These are phyloP conservation scores for Hypholoma fasciculare DNA, from an alignment of 768 basidiomycete species.

Conservation along the genomic window DNA sequence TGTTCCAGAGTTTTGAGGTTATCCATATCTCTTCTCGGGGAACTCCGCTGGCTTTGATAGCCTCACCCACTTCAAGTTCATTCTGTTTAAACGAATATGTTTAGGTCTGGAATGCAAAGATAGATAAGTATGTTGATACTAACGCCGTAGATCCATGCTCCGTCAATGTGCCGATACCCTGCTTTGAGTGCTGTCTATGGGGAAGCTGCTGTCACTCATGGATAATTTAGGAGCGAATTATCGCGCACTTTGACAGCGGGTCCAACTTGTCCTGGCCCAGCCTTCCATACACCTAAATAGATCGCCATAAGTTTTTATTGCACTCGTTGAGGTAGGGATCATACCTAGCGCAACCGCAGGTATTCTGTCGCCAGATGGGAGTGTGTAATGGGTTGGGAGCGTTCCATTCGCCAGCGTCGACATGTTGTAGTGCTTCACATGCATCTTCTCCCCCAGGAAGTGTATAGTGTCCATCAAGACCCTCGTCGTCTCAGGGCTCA, in stretches of 20 bases:
- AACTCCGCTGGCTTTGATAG: constrained; percentile 56
- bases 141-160: constrained; percentile 69
- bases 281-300: constrained; percentile 61
- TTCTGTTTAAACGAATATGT: constrained; percentile 34
- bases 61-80: constrained; percentile 68
- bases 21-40: constrained; percentile 67
- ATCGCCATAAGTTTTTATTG: not conserved
- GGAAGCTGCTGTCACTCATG: not conserved
- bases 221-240: not conserved
- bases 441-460: not conserved
- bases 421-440: not conserved
- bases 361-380: constrained; percentile 69
- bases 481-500: not conserved
- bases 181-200: constrained; percentile 53
- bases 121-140: constrained; percentile 15
- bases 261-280: constrained; percentile 59
- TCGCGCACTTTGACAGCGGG: constrained; percentile 56
- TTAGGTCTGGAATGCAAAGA: too few relatives aligned
- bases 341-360: constrained; percentile 52
- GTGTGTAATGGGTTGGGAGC: constrained; percentile 50
- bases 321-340: not conserved
- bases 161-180: constrained; percentile 75
- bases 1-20: constrained; percentile 80
- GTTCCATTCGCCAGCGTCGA: constrained; percentile 12
- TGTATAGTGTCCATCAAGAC: not conserved